Conservation (phyloP, 441 rosid genomes). For the Adansonia rubrostipa region DNA sequence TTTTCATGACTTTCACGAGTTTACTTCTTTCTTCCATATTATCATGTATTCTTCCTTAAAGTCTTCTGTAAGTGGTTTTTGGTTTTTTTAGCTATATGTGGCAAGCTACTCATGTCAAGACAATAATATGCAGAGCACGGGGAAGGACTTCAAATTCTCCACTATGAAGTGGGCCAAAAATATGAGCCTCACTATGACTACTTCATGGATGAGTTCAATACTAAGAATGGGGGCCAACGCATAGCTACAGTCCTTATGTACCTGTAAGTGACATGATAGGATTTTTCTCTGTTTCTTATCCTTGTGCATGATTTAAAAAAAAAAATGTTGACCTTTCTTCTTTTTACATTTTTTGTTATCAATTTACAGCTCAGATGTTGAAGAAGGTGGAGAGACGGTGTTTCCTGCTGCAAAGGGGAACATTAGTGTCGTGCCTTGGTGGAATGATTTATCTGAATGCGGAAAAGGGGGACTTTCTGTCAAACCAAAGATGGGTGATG, state of each 20-base stretch:
- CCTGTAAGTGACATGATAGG: slow-evolving; percentile 51
- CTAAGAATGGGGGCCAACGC: slow-evolving; percentile 74
- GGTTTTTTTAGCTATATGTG: background rate
- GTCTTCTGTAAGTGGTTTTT: background rate
- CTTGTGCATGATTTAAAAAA: background rate
- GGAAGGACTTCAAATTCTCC: slow-evolving; percentile 77
- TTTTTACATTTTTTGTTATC: slow-evolving; percentile 18
- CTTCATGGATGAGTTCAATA: slow-evolving; percentile 67
- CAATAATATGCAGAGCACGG: slow-evolving; percentile 57
- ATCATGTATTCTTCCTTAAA: background rate
- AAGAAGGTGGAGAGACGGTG: slow-evolving; percentile 82
- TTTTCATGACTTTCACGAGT: background rate
- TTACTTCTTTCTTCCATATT: background rate
- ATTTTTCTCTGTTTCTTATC: background rate
- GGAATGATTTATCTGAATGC: slow-evolving; percentile 71
- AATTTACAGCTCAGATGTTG: slow-evolving; percentile 65
- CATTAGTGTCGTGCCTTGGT: slow-evolving; percentile 68
- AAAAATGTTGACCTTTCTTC: slow-evolving; percentile 7
- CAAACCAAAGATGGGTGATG: slow-evolving; percentile 79
- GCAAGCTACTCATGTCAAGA: slow-evolving; percentile 25
- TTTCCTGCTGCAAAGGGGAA: slow-evolving; percentile 70
- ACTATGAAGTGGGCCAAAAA: slow-evolving; percentile 72
- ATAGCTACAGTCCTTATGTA: slow-evolving; percentile 79
- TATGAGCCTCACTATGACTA: slow-evolving; percentile 75
- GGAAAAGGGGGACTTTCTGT: slow-evolving; percentile 70